These are phyloP conservation scores for Coemansia sp. DNA, from an alignment of 192 early-diverging fungal genomes.

Conservation along the genomic window DNA sequence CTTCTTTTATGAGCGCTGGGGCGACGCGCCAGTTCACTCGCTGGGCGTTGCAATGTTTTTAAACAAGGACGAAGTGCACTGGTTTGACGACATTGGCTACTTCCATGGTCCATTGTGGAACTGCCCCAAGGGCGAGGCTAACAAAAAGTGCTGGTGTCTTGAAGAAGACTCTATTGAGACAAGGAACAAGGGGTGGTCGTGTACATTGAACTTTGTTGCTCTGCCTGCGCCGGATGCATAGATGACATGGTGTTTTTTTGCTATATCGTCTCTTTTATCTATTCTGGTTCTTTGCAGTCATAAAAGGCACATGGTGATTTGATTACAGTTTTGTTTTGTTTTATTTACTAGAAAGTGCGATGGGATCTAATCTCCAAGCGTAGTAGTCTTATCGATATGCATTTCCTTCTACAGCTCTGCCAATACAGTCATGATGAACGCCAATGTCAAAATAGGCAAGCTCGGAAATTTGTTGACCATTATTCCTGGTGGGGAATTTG, in stretches of 20 bases:
- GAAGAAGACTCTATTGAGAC: constrained; percentile 47
- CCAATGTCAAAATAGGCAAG: neutral
- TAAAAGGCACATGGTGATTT: neutral
- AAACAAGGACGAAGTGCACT: constrained; percentile 60
- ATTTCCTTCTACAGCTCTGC: too few species aligned
- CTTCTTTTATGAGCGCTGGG: constrained; percentile 82
- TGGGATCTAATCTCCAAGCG: too few species aligned
- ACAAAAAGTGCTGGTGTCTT: constrained; percentile 50
- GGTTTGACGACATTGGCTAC: constrained; percentile 74
- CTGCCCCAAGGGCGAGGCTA: constrained; percentile 41
- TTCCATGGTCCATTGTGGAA: constrained; percentile 51
- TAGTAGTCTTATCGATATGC: too few species aligned
- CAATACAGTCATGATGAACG: too few species aligned
- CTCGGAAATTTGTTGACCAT: constrained; percentile 2
- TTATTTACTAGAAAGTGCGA: too few species aligned
- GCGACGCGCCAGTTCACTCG: constrained; percentile 66
- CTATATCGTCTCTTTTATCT: neutral
- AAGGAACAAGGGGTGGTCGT: constrained; percentile 47
- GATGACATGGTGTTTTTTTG: neutral
- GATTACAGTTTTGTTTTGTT: neutral
- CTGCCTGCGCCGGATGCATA: constrained; percentile 14
- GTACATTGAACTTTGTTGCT: constrained; percentile 42
- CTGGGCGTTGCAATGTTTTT: constrained; percentile 63
- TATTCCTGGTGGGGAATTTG: constrained; percentile 9
- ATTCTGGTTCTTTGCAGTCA: neutral